Base-by-base conservation (phyloP, 352 stramenopile genomes). In the Pythium myriotylum region DNA sequence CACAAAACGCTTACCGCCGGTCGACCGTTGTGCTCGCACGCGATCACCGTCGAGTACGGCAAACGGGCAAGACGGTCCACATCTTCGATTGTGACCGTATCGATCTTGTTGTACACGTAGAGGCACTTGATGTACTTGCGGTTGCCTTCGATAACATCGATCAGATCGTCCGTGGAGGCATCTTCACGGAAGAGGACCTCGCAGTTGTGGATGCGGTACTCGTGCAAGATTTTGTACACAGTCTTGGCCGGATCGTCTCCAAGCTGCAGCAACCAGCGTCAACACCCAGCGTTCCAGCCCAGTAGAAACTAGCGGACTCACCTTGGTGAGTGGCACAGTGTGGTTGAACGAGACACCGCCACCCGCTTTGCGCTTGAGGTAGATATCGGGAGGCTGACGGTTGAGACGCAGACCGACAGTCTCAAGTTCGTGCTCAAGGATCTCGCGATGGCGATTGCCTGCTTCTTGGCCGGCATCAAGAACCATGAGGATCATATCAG, bases 61-160 rank as follows among this genome's bases (percentile, higher is more conserved):
- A 98, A 87, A 23, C 96, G 86, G 4, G 97, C 97, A 41, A 99
- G 81, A 32, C 94, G 86, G 70, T 99, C 97, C 19, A 99, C 93
- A 72, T 99, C 97, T 81, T 99, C 98, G 55, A 99, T 99, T 8
- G 93, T 98, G 54, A 99, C 89, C 16, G 97, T 97, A 78, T 99
- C 98, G 71, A 99, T 98, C 81, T 99, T 99, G 84, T 99, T 99
- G 91, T 99, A 99, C 62, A 99, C 92, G 75, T 99, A 99, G 46
- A 99, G 72, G 67, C 88, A 98, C 85, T 98, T 98, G 61, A 99
- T 98, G 83, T 99, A 99, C 70, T 98, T 98, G 52, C 94, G 90
- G 74, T 99, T 99, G 54, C 97, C 97, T 78, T 99, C 89, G 56
- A 99, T 95, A 24, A 99, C 94, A 83, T 99, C 97, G 59, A 99